Evolutionary conservation across 1,284 basidiomycete species (phyloP).

Genomic region (Sporisorium sorghi): DNA sequence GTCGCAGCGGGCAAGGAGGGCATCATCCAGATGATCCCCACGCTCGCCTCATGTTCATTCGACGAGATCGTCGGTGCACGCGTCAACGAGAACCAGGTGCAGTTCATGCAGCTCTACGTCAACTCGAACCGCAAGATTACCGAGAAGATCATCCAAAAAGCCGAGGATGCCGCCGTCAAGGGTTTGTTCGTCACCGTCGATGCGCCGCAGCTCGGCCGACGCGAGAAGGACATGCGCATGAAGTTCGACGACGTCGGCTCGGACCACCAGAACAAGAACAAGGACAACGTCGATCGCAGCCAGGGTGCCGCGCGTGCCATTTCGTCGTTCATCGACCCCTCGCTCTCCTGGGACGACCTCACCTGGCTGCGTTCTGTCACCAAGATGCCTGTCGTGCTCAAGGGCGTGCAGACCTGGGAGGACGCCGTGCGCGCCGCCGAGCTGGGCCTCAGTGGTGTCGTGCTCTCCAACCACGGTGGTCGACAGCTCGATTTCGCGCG

Average conservation of each 20-base stretch:
- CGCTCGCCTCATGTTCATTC: constrained; percentile 71
- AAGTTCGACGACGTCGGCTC: constrained; percentile 73
- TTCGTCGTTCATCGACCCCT: constrained; percentile 72
- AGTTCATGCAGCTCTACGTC: constrained; percentile 78
- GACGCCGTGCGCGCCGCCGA: constrained; percentile 76
- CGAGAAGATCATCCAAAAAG: constrained; percentile 78
- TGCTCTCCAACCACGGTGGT: constrained; percentile 72
- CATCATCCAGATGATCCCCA: constrained; percentile 78
- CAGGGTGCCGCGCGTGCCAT: constrained; percentile 71
- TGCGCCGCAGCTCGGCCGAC: constrained; percentile 84
- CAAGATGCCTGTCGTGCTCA: constrained; percentile 83
- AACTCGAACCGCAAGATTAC: constrained; percentile 79
- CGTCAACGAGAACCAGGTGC: constrained; percentile 74
- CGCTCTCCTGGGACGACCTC: constrained; percentile 73
- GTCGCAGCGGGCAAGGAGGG: constrained; percentile 77
- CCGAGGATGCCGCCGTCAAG: constrained; percentile 78
- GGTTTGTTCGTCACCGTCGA: constrained; percentile 93
- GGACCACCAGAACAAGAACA: constrained; percentile 66
- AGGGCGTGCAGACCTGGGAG: constrained; percentile 76
- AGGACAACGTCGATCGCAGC: constrained; percentile 46
- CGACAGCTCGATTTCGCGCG: constrained; percentile 64
- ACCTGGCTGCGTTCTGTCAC: constrained; percentile 82
- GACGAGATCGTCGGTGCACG: constrained; percentile 77
- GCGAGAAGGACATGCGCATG: constrained; percentile 79
- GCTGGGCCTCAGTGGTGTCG: constrained; percentile 72